phyloP scores from a whole-genome alignment of 163 green algal species.

The Coccomyxa subellipsoidea region DNA sequence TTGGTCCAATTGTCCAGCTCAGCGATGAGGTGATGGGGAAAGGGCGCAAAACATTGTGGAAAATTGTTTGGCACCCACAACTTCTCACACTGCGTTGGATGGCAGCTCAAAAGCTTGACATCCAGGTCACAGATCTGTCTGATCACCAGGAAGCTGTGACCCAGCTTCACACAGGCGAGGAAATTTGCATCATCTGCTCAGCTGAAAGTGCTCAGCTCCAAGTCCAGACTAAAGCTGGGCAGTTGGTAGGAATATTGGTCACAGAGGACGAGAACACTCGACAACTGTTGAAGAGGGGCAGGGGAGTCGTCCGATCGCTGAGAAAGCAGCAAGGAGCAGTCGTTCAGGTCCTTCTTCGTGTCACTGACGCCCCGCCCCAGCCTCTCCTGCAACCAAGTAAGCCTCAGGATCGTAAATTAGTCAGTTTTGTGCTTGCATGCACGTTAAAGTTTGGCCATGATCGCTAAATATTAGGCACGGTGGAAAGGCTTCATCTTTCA shows the following conservation, averaged over 20 bases:
- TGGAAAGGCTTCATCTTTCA: too few relatives aligned
- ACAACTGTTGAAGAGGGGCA: background rate
- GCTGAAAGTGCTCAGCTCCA: background rate
- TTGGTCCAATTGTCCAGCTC: background rate
- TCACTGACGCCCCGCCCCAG: background rate
- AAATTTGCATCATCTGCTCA: background rate
- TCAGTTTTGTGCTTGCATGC: too few relatives aligned
- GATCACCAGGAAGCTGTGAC: background rate
- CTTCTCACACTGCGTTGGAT: background rate
- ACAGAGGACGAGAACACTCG: background rate
- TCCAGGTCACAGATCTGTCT: background rate
- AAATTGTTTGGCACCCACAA: background rate
- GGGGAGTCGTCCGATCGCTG: background rate
- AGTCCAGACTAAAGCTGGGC: background rate
- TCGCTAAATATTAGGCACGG: too few relatives aligned
- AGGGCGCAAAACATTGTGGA: background rate
- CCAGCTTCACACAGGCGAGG: background rate
- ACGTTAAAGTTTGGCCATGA: too few relatives aligned
- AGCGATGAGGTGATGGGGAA: background rate
- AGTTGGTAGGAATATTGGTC: background rate
- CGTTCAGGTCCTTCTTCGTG: background rate
- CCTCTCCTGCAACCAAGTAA: background rate
- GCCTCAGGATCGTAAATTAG: too few relatives aligned
- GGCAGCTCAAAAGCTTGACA: background rate
- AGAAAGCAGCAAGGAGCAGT: conserved; percentile 3